Percentiles rank a stretch among this genome's conserved stretches.
Conservation (phyloP, 2,329 filamentous ascomycete species). For the Orbilia brochopaga region DNA sequence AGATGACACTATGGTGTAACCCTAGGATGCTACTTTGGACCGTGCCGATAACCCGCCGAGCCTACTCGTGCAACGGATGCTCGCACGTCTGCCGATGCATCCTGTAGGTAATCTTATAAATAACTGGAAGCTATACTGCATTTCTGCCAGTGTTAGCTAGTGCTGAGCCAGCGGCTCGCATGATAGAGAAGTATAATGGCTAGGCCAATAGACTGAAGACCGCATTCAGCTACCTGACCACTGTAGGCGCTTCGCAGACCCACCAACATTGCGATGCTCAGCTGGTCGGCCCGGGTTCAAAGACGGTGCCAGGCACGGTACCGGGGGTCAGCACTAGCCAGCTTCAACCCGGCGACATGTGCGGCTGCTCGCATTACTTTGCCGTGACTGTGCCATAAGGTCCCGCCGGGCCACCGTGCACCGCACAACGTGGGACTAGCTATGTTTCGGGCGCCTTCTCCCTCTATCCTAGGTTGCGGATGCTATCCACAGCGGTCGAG, state of each 20-base stretch:
- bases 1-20: slow-evolving; percentile 26
- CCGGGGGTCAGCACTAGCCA: too few relatives aligned
- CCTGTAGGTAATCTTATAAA: neutral
- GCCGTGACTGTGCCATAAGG: neutral
- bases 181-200: too few relatives aligned
- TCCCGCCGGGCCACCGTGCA: neutral
- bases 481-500: neutral
- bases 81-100: neutral
- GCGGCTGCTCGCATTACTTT: neutral
- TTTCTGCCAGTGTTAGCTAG: too few relatives aligned
- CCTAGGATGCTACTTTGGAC: slow-evolving; percentile 34
- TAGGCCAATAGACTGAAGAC: too few relatives aligned
- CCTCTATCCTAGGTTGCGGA: neutral
- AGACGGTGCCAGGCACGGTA: neutral
- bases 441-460: neutral
- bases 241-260: too few relatives aligned
- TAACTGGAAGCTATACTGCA: too few relatives aligned
- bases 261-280: too few relatives aligned
- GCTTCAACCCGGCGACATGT: neutral
- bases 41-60: slow-evolving; percentile 3
- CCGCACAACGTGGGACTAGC: neutral
- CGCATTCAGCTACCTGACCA: too few relatives aligned
- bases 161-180: too few relatives aligned
- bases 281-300: neutral
- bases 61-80: too few relatives aligned